A percentile compares a stretch with the other conserved stretches of the same genome.
Evolutionary conservation across 2,329 filamentous ascomycete species (phyloP).

Genomic region (Metarhizium album): DNA sequence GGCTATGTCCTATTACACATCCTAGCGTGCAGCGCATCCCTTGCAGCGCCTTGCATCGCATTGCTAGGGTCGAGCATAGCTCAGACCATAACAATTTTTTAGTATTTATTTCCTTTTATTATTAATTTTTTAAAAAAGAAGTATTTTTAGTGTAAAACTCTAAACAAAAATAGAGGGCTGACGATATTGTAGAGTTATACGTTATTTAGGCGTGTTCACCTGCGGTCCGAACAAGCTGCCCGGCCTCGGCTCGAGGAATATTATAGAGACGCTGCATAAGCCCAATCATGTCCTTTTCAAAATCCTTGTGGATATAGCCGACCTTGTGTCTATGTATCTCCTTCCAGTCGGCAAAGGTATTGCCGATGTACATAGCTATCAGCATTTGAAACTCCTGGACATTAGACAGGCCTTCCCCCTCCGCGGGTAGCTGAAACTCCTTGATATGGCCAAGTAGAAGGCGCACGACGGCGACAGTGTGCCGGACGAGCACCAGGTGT

Average conservation of each 20-base stretch:
- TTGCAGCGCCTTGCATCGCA: too few relatives aligned
- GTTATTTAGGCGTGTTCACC: too few relatives aligned
- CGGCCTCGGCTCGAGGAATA: not conserved
- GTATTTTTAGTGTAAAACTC: too few relatives aligned
- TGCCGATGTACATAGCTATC: not conserved
- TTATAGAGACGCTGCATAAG: not conserved
- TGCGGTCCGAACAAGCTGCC: too few relatives aligned
- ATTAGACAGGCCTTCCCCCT: not conserved
- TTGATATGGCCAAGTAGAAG: not conserved
- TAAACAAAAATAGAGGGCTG: too few relatives aligned
- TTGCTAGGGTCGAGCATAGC: too few relatives aligned
- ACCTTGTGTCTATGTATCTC: not conserved
- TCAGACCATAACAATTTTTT: too few relatives aligned
- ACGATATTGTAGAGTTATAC: too few relatives aligned
- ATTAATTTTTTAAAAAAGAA: too few relatives aligned
- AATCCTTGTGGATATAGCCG: not conserved
- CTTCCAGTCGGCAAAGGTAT: not conserved
- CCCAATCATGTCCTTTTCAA: not conserved
- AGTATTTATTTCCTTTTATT: too few relatives aligned
- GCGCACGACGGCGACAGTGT: not conserved
- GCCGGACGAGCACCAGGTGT: not conserved
- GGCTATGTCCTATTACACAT: too few relatives aligned
- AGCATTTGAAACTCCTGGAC: not conserved
- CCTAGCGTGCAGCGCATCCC: too few relatives aligned
- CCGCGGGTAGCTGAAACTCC: not conserved